phyloP scores from a whole-genome alignment of 257 asterid genomes.

The Cynanchum wilfordii region DNA sequence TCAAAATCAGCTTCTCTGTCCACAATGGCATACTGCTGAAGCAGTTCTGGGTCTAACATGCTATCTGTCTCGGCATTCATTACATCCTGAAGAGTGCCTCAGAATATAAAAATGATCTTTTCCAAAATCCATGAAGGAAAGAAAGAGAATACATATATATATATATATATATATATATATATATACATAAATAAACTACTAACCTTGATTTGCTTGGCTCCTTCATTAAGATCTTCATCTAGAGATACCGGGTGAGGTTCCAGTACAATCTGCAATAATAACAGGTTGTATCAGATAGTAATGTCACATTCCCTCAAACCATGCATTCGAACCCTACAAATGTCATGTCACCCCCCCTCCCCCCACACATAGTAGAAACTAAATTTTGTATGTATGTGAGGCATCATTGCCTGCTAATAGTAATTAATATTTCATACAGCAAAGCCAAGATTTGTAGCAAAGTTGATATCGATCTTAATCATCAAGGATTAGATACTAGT shows the following conservation, averaged over 20 bases:
- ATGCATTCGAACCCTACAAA: too few species aligned
- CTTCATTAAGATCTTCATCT: conserved; percentile 81
- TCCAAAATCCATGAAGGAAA: not conserved
- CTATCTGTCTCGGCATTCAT: conserved; percentile 47
- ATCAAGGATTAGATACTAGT: not conserved
- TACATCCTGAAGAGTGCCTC: conserved; percentile 35
- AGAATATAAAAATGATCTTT: not conserved
- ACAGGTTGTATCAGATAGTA: not conserved
- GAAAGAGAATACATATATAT: not conserved
- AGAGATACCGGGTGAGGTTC: conserved; percentile 68
- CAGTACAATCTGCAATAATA: conserved; percentile 45
- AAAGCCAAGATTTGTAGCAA: not conserved
- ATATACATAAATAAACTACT: not conserved
- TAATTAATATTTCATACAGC: not conserved
- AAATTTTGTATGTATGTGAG: not conserved
- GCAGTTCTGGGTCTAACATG: conserved; percentile 49
- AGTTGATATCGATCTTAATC: not conserved
- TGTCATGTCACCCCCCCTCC: not conserved
- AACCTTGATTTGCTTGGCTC: conserved; percentile 72
- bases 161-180: too few species aligned
- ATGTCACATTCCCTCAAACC: not conserved
- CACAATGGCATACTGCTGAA: conserved; percentile 61
- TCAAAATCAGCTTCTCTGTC: conserved; percentile 71
- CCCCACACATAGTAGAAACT: not conserved
- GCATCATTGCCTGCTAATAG: not conserved